Percentiles rank a stretch among this genome's conserved stretches.
Evolutionary conservation across 1,139 yeast species (phyloP).

Genomic region (Yamadazyma siamensis): DNA sequence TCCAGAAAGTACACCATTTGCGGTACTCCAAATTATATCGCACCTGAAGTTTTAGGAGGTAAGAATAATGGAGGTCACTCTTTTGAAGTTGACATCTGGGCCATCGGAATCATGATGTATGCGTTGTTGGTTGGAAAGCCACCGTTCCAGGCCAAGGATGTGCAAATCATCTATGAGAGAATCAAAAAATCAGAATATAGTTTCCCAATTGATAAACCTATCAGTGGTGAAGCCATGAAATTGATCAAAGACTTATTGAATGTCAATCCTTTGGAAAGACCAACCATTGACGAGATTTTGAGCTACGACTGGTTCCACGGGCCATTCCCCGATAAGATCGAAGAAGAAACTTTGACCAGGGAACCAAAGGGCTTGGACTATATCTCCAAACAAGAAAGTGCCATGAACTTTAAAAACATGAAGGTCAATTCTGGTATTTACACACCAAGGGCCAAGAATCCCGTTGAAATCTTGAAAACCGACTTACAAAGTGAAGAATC

Average conservation of each 20-base stretch:
- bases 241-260: conserved; percentile 72
- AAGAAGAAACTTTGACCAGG: conserved; percentile 55
- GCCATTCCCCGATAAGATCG: conserved; percentile 73
- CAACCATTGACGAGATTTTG: conserved; percentile 73
- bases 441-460: conserved; percentile 52
- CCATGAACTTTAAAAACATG: conserved; percentile 64
- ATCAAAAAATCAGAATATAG: conserved; percentile 78
- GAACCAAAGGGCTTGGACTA: conserved; percentile 58
- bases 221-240: conserved; percentile 67
- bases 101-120: conserved; percentile 92
- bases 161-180: conserved; percentile 87
- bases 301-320: conserved; percentile 85
- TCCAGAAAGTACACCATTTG: conserved; percentile 90
- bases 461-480: conserved; percentile 66
- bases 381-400: conserved; percentile 59
- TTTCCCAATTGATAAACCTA: conserved; percentile 73
- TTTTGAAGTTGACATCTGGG: conserved; percentile 95
- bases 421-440: conserved; percentile 65
- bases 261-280: conserved; percentile 79
- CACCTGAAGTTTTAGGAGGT: conserved; percentile 93
- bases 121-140: conserved; percentile 92
- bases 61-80: conserved; percentile 79
- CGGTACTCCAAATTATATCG: conserved; percentile 97
- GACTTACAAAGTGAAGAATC: conserved; percentile 72
- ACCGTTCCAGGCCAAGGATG: conserved; percentile 96